These are phyloP conservation scores for Fusarium haematococcum DNA, from an alignment of 2,329 filamentous ascomycete species.

Conservation along the genomic window DNA sequence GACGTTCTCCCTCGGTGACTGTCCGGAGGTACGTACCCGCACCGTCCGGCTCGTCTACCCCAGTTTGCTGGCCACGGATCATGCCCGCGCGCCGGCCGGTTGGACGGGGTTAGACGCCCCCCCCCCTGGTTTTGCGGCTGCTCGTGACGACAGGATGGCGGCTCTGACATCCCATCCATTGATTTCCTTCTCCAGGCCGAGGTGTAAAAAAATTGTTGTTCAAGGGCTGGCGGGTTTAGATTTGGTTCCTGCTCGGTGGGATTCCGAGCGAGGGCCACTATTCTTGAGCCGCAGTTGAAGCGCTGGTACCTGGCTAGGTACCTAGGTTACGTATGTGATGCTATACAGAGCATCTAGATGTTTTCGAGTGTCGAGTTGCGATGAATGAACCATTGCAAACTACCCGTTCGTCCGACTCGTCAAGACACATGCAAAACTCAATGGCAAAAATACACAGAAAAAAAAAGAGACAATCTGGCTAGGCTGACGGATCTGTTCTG, in stretches of 20 bases:
- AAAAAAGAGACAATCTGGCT: background rate
- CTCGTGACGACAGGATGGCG: conserved; percentile 27
- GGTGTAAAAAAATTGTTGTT: conserved; percentile 19
- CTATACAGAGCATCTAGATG: background rate
- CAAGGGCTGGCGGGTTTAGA: background rate
- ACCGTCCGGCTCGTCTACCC: background rate
- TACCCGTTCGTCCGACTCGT: background rate
- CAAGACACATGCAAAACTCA: background rate
- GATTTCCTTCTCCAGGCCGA: conserved; percentile 29
- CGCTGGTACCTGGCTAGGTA: background rate
- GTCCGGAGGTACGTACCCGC: conserved; percentile 43
- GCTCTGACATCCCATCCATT: conserved; percentile 14
- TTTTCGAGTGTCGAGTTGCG: background rate
- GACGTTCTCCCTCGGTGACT: conserved; percentile 39
- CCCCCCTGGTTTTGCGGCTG: conserved; percentile 10
- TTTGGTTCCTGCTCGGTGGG: conserved; percentile 33
- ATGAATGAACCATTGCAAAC: background rate
- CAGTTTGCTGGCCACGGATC: conserved; percentile 19
- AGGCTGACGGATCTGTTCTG: conserved; percentile 3
- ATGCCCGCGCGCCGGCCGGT: conserved; percentile 20
- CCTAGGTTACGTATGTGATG: background rate
- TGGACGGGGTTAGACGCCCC: background rate
- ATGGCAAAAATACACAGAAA: conserved; percentile 2
- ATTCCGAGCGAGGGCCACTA: conserved; percentile 25
- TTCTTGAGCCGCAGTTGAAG: conserved; percentile 3